Evolutionary conservation across 192 early-diverging fungal genomes (phyloP), one percentile per base, ranked within the genome.

Genomic region (Coemansia sp.): DNA sequence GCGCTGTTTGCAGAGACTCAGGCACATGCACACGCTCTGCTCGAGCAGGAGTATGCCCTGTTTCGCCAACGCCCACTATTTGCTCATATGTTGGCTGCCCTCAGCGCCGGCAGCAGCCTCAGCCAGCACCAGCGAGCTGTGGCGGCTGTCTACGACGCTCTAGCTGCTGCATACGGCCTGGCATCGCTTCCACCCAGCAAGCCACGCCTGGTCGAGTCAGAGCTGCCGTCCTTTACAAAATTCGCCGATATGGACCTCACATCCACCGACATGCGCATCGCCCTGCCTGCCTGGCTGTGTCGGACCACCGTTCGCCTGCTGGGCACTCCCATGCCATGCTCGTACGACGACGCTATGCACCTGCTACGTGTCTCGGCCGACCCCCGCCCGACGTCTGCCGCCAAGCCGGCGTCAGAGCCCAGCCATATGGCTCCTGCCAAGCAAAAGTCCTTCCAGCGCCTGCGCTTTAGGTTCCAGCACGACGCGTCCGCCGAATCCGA

Each of bases 211-310:
- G 70, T 63, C 34, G 62, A 61, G 54, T 56, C 70, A 1, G 76
- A 78, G 35, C 53, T 60, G 26, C 76, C 76, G 8, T 34, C 59
- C 0, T 78, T 78, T 40, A 65, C 60, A 42, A 78, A 78, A 52
- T 78, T 78, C 65, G 66, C 65, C 22, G 76, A 78, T 50, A 64
- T 78, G 66, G 76, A 78, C 15, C 70, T 78, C 27, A 78, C 76
- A 1, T 72, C 70, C 18, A 39, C 61, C 26, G 70, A 78, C 0
- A 34, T 72, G 54, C 32, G 32, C 11, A 26, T 63, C 14, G 66
- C 76, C 1, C 62, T 78, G 53, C 70, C 76, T 6, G 76, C 76
- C 15, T 78, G 76, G 76, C 76, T 78, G 21, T 72, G 76, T 48
- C 76, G 76, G 46, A 78, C 66, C 9, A 68, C 76, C 32, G 36